phyloP scores from a whole-genome alignment of 768 basidiomycete species.

The Pulveroboletus sp. region DNA sequence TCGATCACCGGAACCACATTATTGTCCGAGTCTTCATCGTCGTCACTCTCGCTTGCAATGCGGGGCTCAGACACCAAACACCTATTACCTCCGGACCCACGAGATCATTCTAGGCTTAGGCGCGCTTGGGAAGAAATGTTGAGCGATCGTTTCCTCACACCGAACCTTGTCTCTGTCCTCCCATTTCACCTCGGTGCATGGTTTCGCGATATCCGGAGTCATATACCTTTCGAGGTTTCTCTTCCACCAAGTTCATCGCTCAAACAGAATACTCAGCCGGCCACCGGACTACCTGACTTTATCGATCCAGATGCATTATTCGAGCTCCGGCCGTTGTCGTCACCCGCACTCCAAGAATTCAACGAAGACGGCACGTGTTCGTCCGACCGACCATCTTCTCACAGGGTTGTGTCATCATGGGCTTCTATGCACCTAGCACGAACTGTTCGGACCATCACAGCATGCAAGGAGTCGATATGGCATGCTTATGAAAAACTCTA shows the following conservation, averaged over 20 bases:
- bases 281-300: conserved; percentile 15
- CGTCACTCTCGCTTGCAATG: conserved; percentile 19
- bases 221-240: conserved; percentile 44
- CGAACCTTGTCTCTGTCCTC: conserved; percentile 52
- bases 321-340: conserved; percentile 28
- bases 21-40: conserved; percentile 14
- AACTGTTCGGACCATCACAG: conserved; percentile 49
- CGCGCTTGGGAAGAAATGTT: conserved; percentile 69
- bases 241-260: conserved; percentile 50
- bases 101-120: conserved; percentile 59
- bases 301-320: conserved; percentile 30
- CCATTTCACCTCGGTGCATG: conserved; percentile 61
- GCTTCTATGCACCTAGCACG: conserved; percentile 64
- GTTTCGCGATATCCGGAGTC: conserved; percentile 50
- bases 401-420: conserved; percentile 38
- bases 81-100: conserved; percentile 38
- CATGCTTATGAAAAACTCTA: conserved; percentile 51
- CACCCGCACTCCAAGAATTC: conserved; percentile 18
- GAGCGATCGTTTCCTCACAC: conserved; percentile 48
- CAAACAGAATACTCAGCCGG: conserved; percentile 16
- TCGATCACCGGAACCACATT: conserved; percentile 10
- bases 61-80: conserved; percentile 9
- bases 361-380: conserved; percentile 24
- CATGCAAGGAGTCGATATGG: conserved; percentile 71
- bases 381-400: conserved; percentile 14